These are phyloP conservation scores for Achlya hypogyna DNA, from an alignment of 352 stramenopile species.

Conservation along the genomic window DNA sequence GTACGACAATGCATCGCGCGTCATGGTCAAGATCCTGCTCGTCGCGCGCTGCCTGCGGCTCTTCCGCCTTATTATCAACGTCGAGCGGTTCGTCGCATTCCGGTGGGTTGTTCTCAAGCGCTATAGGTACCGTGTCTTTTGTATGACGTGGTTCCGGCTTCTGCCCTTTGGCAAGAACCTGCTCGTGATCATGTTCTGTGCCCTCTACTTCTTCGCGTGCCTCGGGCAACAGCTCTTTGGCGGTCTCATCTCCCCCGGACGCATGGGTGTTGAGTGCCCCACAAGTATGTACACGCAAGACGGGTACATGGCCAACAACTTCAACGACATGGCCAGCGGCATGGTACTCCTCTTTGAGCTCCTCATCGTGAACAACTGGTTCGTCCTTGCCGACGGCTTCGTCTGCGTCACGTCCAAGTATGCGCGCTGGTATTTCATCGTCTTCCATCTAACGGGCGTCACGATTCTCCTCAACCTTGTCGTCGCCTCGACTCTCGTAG, in stretches of 20 bases:
- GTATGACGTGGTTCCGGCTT: slow-evolving; percentile 19
- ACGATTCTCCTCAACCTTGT: slow-evolving; percentile 65
- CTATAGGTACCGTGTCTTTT: slow-evolving; percentile 20
- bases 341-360: slow-evolving; percentile 59
- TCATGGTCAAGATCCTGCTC: slow-evolving; percentile 47
- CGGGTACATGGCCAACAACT: slow-evolving; percentile 70
- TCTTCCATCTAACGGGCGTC: slow-evolving; percentile 59
- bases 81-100: slow-evolving; percentile 1
- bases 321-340: slow-evolving; percentile 58
- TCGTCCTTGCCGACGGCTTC: slow-evolving; percentile 54
- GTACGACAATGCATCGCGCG: slow-evolving; percentile 23
- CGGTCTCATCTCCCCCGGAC: slow-evolving; percentile 12
- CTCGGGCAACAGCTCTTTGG: slow-evolving; percentile 26
- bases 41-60: slow-evolving; percentile 42
- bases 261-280: not conserved
- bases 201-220: slow-evolving; percentile 26
- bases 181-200: slow-evolving; percentile 23
- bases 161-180: slow-evolving; percentile 22
- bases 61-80: slow-evolving; percentile 20
- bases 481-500: slow-evolving; percentile 32
- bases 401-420: slow-evolving; percentile 46
- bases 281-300: slow-evolving; percentile 17
- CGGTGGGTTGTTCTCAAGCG: too few relatives aligned
- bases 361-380: slow-evolving; percentile 80
- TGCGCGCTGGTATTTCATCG: slow-evolving; percentile 60